phyloP scores from a whole-genome alignment of 2,329 filamentous ascomycete genomes.

The Ilyonectria sp. region DNA sequence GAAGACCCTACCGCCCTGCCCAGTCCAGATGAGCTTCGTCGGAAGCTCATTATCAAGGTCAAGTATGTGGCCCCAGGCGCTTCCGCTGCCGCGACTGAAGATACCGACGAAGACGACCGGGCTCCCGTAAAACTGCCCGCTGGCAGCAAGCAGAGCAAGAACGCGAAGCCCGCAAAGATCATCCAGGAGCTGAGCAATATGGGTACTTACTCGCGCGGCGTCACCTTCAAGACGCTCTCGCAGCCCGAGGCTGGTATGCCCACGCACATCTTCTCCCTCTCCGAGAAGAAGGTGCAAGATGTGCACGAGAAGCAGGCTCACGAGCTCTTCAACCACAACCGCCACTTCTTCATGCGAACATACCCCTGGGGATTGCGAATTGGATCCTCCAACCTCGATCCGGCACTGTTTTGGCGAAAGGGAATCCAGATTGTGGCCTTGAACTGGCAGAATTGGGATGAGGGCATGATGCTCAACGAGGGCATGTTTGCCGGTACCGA shows the following conservation, averaged over 20 bases:
- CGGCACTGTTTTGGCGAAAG: conserved; percentile 87
- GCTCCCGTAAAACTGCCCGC: conserved; percentile 61
- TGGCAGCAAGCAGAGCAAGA: conserved; percentile 59
- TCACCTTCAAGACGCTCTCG: conserved; percentile 84
- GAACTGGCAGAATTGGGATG: conserved; percentile 94
- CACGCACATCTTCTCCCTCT: conserved; percentile 78
- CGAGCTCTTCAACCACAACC: conserved; percentile 85
- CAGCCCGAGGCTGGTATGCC: conserved; percentile 79
- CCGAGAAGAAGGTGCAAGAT: conserved; percentile 75
- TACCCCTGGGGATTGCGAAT: conserved; percentile 90
- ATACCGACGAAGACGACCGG: conserved; percentile 55
- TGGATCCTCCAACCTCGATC: conserved; percentile 88
- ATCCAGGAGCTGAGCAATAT: conserved; percentile 81
- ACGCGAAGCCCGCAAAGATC: conserved; percentile 74
- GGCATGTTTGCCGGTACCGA: conserved; percentile 88
- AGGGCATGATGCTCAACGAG: conserved; percentile 96
- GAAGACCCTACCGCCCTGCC: conserved; percentile 69
- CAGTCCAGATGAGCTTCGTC: conserved; percentile 77
- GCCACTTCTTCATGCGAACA: conserved; percentile 85
- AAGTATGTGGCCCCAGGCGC: conserved; percentile 72
- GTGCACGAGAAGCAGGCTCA: conserved; percentile 65
- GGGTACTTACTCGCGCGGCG: conserved; percentile 87
- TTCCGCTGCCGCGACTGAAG: conserved; percentile 50
- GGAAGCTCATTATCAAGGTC: conserved; percentile 89
- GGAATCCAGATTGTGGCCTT: conserved; percentile 93